phyloP scores from a whole-genome alignment of 495 filamentous ascomycete species.

The Aspergillus hancockii region DNA sequence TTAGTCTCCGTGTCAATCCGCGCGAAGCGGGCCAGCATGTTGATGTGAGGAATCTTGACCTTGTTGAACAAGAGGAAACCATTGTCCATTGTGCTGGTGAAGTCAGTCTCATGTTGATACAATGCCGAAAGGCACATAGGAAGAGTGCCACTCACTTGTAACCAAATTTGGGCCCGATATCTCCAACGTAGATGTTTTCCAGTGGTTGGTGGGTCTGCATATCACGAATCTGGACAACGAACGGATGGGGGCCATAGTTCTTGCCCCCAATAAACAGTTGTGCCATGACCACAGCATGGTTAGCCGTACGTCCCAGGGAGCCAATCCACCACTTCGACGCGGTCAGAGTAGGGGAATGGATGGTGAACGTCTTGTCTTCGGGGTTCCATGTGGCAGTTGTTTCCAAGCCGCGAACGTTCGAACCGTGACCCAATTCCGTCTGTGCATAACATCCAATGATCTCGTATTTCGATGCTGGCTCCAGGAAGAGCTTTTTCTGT shows the following conservation, averaged over 20 bases:
- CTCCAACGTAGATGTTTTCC: conserved; percentile 68
- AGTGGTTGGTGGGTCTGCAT: conserved; percentile 69
- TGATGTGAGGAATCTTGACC: conserved; percentile 66
- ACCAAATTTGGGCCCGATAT: conserved; percentile 75
- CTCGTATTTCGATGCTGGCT: conserved; percentile 62
- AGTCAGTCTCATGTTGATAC: conserved; percentile 10
- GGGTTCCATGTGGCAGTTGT: conserved; percentile 72
- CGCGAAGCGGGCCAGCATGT: conserved; percentile 69
- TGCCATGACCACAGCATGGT: conserved; percentile 75
- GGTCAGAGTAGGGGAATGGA: conserved; percentile 67
- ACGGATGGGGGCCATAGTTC: conserved; percentile 70
- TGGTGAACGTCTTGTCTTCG: conserved; percentile 66
- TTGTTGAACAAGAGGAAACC: conserved; percentile 74
- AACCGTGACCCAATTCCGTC: conserved; percentile 74
- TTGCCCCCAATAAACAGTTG: conserved; percentile 65
- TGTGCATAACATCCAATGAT: conserved; percentile 77
- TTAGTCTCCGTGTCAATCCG: conserved; percentile 60
- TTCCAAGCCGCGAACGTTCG: conserved; percentile 72
- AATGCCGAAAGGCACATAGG: neutral
- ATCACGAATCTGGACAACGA: conserved; percentile 73
- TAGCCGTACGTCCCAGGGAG: conserved; percentile 68
- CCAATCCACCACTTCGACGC: conserved; percentile 82
- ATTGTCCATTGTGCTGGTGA: conserved; percentile 67
- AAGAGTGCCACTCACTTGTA: conserved; percentile 46
- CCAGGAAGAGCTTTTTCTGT: conserved; percentile 67